Conservation (phyloP, 352 stramenopile species). For the Hyphochytrium catenoides region DNA sequence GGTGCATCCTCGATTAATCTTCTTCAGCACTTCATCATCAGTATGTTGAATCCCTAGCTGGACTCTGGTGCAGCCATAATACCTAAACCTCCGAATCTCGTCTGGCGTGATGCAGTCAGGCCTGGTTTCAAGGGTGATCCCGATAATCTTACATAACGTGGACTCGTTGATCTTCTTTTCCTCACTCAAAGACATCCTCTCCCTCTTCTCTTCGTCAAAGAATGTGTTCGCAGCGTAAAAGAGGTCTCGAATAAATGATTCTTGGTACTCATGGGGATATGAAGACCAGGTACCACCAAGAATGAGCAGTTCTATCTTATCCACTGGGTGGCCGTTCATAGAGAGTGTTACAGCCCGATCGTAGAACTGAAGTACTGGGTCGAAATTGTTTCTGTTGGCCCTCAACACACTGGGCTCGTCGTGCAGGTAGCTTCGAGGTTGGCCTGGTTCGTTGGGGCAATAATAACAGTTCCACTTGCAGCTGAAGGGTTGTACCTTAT, state of each 20-base stretch:
- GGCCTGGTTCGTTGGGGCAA: slow-evolving; percentile 70
- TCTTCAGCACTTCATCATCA: slow-evolving; percentile 60
- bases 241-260: slow-evolving; percentile 67
- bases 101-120: slow-evolving; percentile 69
- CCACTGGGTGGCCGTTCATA: slow-evolving; percentile 71
- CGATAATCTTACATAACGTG: slow-evolving; percentile 59
- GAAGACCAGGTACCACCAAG: slow-evolving; percentile 74
- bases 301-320: slow-evolving; percentile 76
- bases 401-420: slow-evolving; percentile 72
- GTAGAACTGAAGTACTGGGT: slow-evolving; percentile 71
- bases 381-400: slow-evolving; percentile 72
- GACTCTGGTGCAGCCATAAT: slow-evolving; percentile 58
- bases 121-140: slow-evolving; percentile 64
- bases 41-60: slow-evolving; percentile 77
- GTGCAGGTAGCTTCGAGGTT: slow-evolving; percentile 73
- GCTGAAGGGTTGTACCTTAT: slow-evolving; percentile 58
- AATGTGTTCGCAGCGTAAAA: slow-evolving; percentile 80
- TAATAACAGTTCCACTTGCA: slow-evolving; percentile 90
- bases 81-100: slow-evolving; percentile 47
- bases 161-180: slow-evolving; percentile 68
- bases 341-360: slow-evolving; percentile 63
- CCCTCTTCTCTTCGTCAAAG: slow-evolving; percentile 35
- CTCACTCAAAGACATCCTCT: slow-evolving; percentile 39
- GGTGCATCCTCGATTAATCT: slow-evolving; percentile 69
- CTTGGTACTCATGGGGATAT: slow-evolving; percentile 68